phyloP scores from a whole-genome alignment of 208 protist species.

The Wallacemonas sp. region DNA sequence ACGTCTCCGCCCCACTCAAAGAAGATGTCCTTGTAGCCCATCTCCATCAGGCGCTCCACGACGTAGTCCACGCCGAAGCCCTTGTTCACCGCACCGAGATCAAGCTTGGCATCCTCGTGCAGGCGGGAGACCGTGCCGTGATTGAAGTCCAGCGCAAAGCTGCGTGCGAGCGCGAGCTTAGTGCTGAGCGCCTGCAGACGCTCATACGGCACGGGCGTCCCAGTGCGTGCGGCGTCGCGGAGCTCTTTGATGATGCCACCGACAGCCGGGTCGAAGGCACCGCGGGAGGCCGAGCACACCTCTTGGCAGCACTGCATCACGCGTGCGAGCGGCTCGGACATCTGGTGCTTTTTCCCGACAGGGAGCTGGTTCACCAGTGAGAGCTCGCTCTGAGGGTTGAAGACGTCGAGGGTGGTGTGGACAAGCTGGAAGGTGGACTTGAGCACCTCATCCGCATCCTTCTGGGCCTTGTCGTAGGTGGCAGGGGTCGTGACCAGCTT shows the following conservation, averaged over 20 bases:
- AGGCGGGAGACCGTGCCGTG: constrained; percentile 42
- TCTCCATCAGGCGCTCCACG: constrained; percentile 39
- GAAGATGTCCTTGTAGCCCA: constrained; percentile 46
- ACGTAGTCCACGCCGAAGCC: constrained; percentile 64
- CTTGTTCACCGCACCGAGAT: constrained; percentile 65
- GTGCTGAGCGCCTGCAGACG: constrained; percentile 23
- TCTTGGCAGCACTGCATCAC: constrained; percentile 50
- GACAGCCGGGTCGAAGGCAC: constrained; percentile 52
- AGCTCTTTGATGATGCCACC: constrained; percentile 33
- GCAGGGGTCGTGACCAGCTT: constrained; percentile 31
- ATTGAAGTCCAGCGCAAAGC: constrained; percentile 50
- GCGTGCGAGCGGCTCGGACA: constrained; percentile 51
- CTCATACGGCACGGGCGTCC: constrained; percentile 28
- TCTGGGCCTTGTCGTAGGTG: constrained; percentile 22
- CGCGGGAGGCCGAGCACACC: constrained; percentile 51
- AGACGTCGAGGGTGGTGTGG: constrained; percentile 62
- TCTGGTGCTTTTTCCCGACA: constrained; percentile 46
- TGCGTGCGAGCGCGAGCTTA: constrained; percentile 42
- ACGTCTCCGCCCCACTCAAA: constrained; percentile 73
- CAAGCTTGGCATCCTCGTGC: constrained; percentile 47
- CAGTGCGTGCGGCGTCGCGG: constrained; percentile 24
- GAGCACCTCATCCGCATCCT: constrained; percentile 23
- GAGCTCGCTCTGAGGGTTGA: constrained; percentile 67
- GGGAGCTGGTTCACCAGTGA: constrained; percentile 48
- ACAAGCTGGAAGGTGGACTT: constrained; percentile 21